These are phyloP conservation scores for Alternaria triticimaculans DNA, from an alignment of 2,329 filamentous ascomycete genomes.

Conservation along the genomic window DNA sequence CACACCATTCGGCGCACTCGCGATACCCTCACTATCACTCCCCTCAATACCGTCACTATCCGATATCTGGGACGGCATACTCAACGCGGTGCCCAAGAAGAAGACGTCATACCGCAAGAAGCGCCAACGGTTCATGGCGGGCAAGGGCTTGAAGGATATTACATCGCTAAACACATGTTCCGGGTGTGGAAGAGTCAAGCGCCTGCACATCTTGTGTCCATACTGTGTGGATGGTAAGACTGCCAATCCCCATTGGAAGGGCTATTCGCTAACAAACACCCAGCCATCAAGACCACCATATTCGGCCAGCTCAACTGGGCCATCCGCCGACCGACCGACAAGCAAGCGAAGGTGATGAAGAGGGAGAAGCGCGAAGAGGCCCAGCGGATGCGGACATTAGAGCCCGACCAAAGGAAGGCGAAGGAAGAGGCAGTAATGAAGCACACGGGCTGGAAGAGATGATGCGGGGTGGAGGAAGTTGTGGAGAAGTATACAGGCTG, in stretches of 20 bases:
- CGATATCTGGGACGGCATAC: slow-evolving; percentile 89
- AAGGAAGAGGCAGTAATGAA: slow-evolving; percentile 36
- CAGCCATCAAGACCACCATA: slow-evolving; percentile 46
- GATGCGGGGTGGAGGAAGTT: background rate
- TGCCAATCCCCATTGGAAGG: accelerated
- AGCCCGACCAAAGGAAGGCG: slow-evolving; percentile 32
- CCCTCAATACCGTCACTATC: slow-evolving; percentile 61
- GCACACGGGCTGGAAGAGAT: slow-evolving; percentile 38
- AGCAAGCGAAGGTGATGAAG: slow-evolving; percentile 38
- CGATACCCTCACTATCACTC: slow-evolving; percentile 59
- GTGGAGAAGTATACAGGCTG: slow-evolving; percentile 32
- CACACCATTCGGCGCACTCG: slow-evolving; percentile 61
- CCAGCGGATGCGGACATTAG: slow-evolving; percentile 19
- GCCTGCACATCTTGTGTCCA: slow-evolving; percentile 86
- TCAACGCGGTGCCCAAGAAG: slow-evolving; percentile 96
- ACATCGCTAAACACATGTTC: slow-evolving; percentile 87
- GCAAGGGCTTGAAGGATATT: slow-evolving; percentile 92
- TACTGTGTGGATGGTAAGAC: slow-evolving; percentile 83
- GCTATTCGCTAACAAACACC: slow-evolving; percentile 11
- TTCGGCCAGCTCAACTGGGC: slow-evolving; percentile 40
- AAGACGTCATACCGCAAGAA: slow-evolving; percentile 98
- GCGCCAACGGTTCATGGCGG: slow-evolving; percentile 90
- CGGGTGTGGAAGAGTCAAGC: slow-evolving; percentile 85
- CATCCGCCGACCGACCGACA: slow-evolving; percentile 33
- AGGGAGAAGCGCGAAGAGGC: slow-evolving; percentile 28